Evolutionary conservation across 495 filamentous ascomycete genomes (phyloP), one percentile per base, ranked within the genome.

Genomic region (Penicillium robsamsonii): DNA sequence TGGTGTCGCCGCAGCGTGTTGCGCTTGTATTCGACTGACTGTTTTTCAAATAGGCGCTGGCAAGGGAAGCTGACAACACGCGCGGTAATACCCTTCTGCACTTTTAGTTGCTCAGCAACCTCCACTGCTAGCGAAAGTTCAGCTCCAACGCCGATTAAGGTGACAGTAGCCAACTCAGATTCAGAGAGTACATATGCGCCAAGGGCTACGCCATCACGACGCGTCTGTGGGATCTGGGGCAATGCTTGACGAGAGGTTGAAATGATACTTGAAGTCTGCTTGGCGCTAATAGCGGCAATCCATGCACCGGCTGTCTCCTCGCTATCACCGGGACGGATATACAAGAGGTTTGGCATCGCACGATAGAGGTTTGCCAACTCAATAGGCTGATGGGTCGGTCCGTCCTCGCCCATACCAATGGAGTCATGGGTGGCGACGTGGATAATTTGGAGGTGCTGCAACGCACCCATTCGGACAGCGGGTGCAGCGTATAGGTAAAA

Each of bases 401-500:
- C 83, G 56, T 86, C 80, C 61, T 86, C 79, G 25, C 82, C 83
- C 46, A 73, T 78, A 10, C 77, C 82, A 43, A 86, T 82, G 11
- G 73, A 77, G 70, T 86, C 81, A 65, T 86, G 83, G 0, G 83
- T 86, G 10, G 82, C 83, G 40, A 78, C 70, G 63, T 85, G 82
- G 56, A 86, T 83, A 12, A 73, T 63, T 43, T 81, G 81, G 33
- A 85, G 78, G 20, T 76, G 68, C 44, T 81, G 76, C 0, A 86
- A 70, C 11, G 83, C 82, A 11, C 79, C 80, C 80, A 86, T 84
- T 25, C 83, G 79, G 5, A 85, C 74, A 8, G 74, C 82, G 0
- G 82, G 81, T 0, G 83, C 82, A 9, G 82, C 82, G 35, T 81
- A 81, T 1, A 84, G 67, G 63, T 83, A 85, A 65, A 86, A 86